These are phyloP conservation scores for Sclerospora graminicola DNA, from an alignment of 352 stramenopile species.

Conservation along the genomic window DNA sequence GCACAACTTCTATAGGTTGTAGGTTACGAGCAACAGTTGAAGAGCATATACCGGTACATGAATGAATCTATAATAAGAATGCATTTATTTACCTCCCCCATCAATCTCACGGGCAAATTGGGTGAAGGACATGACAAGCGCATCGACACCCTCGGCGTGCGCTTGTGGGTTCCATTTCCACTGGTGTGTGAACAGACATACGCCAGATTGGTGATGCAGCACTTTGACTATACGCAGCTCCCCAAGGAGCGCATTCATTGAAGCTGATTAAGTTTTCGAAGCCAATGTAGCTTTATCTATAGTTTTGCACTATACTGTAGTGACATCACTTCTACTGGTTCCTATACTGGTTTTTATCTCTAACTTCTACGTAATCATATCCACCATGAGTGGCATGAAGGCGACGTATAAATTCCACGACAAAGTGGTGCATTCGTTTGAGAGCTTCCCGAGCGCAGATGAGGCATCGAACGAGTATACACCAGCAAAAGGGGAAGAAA, in stretches of 20 bases:
- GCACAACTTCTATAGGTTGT: slow-evolving; percentile 40
- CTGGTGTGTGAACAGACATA: slow-evolving; percentile 65
- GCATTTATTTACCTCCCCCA: slow-evolving; percentile 35
- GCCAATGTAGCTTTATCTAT: not conserved
- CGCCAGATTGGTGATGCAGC: slow-evolving; percentile 49
- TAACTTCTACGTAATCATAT: too few species aligned
- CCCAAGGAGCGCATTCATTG: slow-evolving; percentile 27
- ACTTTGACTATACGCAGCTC: slow-evolving; percentile 70
- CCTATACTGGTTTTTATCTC: too few species aligned
- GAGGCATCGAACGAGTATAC: slow-evolving; percentile 69
- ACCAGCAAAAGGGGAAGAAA: slow-evolving; percentile 16
- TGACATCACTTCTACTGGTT: too few species aligned
- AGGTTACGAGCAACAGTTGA: slow-evolving; percentile 10
- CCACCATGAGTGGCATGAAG: slow-evolving; percentile 49
- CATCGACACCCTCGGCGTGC: slow-evolving; percentile 56
- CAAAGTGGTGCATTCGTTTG: slow-evolving; percentile 54
- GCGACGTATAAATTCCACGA: slow-evolving; percentile 57
- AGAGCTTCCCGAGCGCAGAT: slow-evolving; percentile 41
- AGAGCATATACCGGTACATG: slow-evolving; percentile 11
- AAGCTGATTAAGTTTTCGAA: not conserved
- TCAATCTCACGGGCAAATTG: slow-evolving; percentile 84
- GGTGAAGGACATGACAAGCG: slow-evolving; percentile 73
- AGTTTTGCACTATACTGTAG: too few species aligned
- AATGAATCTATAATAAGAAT: not conserved
- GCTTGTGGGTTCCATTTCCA: slow-evolving; percentile 78